These are phyloP conservation scores for Lactarius sp. DNA, from an alignment of 768 basidiomycete genomes.

Conservation along the genomic window DNA sequence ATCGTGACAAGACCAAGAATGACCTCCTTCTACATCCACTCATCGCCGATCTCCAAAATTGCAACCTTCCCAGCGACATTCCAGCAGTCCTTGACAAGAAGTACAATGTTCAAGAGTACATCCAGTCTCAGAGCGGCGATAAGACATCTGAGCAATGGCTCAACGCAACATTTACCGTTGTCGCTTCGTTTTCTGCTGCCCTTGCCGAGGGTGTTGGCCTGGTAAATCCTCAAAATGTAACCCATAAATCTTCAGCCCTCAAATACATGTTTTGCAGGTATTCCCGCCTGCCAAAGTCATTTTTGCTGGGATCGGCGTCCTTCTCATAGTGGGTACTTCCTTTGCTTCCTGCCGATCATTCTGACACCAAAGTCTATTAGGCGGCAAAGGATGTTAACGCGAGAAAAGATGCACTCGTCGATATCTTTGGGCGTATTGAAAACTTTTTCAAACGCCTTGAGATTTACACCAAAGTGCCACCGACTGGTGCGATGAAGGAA, in stretches of 20 bases:
- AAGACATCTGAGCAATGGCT: background rate
- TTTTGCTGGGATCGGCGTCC: constrained; percentile 4
- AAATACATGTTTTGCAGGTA: background rate
- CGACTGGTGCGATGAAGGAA: background rate
- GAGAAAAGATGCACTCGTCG: background rate
- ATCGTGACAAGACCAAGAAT: background rate
- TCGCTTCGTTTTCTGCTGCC: background rate
- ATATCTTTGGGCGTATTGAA: constrained; percentile 6
- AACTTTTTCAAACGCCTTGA: background rate
- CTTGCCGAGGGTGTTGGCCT: background rate
- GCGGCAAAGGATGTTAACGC: background rate
- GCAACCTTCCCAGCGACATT: background rate
- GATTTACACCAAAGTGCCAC: constrained; percentile 2
- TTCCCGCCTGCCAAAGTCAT: background rate
- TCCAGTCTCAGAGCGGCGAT: background rate
- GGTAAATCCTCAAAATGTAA: background rate
- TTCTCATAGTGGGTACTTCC: background rate
- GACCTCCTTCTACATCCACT: constrained; percentile 1
- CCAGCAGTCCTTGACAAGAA: background rate
- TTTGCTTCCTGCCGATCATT: background rate
- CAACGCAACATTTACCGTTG: background rate
- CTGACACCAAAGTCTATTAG: background rate
- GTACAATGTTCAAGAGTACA: background rate
- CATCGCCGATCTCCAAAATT: background rate
- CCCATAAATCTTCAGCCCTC: too few species aligned